A percentile compares a stretch with the other conserved stretches of the same genome.
These are phyloP conservation scores for Cercospora canescens DNA, from an alignment of 2,329 filamentous ascomycete species.

Conservation along the genomic window DNA sequence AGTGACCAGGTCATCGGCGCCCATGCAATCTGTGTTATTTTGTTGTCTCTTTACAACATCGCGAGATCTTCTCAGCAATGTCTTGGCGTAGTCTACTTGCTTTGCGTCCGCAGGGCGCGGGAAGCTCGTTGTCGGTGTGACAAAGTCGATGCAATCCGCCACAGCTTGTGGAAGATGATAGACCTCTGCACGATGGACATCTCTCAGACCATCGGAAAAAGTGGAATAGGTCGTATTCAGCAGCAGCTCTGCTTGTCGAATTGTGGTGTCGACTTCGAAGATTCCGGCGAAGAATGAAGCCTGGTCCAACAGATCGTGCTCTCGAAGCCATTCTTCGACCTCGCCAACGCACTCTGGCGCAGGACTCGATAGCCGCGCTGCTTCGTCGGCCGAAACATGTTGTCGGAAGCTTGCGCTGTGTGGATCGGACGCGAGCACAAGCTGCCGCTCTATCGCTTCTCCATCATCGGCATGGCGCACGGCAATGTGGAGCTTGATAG, in stretches of 20 bases:
- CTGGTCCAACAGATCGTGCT: constrained; percentile 16
- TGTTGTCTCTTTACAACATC: not conserved
- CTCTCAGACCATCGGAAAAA: constrained; percentile 18
- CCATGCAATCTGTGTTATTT: constrained; percentile 13
- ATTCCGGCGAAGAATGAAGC: constrained; percentile 14
- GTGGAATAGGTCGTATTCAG: constrained; percentile 26
- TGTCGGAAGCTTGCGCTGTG: constrained; percentile 16
- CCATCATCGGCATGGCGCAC: constrained; percentile 21
- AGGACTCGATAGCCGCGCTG: constrained; percentile 12
- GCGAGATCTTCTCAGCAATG: not conserved
- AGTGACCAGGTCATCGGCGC: constrained; percentile 16
- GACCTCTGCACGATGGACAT: constrained; percentile 21
- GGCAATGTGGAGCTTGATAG: constrained; percentile 27
- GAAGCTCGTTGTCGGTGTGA: constrained; percentile 26
- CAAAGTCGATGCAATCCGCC: constrained; percentile 20
- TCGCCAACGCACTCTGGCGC: not conserved
- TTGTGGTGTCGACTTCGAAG: constrained; percentile 25
- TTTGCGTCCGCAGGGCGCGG: constrained; percentile 9
- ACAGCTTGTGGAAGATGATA: constrained; percentile 23
- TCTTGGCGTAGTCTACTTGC: not conserved
- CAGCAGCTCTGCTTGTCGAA: constrained; percentile 21
- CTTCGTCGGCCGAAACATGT: constrained; percentile 17
- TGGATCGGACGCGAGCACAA: constrained; percentile 16
- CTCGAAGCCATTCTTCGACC: constrained; percentile 18
- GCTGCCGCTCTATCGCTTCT: constrained; percentile 13